Evolutionary conservation across 192 early-diverging fungal genomes (phyloP), one percentile per base, ranked within the genome.

Genomic region (Coemansia sp.): DNA sequence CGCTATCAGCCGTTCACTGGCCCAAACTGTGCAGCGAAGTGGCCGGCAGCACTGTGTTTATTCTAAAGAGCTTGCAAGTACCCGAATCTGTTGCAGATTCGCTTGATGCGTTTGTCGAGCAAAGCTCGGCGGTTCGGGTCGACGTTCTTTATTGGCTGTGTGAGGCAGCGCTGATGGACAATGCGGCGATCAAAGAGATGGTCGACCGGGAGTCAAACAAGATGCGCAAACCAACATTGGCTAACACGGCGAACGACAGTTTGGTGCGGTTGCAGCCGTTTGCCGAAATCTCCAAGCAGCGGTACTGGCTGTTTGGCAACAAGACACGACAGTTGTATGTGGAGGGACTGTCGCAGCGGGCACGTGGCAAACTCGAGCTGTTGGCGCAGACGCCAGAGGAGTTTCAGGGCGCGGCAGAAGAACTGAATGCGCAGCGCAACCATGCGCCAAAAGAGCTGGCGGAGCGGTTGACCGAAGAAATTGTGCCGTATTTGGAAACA

Each of bases 221-320:
- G 35, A 45, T 18, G 19, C 75, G 75, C 57, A 71, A 55, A 49
- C 54, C 68, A 4, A 50, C 69, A 9, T 43, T 53, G n/a, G 51
- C 62, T 13, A 48, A 51, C 38, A 5, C 57, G 23, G 43, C 58
- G 16, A 57, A 69, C 12, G 39, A 47, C 4, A 20, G 9, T 5
- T 55, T 66, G 12, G 23, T 67, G 4, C 63, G 76, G 11, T 68
- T 79, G 54, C 47, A 65, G 64, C 76, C 76, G 10, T 70, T 70
- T 41, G 70, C 61, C 16, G 76, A 79, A 50, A 70, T 79, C n/a
- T 43, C 63, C 43, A 79, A 73, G 71, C 76, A 79, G 62, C 60
- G 76, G 26, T 79, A 79, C 67, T 79, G 76, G 76, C 38, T 79
- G 57, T 79, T 79, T 61, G 76, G 76, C 23, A 52, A 51, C 45